Base-by-base conservation (phyloP, 2,329 filamentous ascomycete species). In the Elsinoe necatrix region DNA sequence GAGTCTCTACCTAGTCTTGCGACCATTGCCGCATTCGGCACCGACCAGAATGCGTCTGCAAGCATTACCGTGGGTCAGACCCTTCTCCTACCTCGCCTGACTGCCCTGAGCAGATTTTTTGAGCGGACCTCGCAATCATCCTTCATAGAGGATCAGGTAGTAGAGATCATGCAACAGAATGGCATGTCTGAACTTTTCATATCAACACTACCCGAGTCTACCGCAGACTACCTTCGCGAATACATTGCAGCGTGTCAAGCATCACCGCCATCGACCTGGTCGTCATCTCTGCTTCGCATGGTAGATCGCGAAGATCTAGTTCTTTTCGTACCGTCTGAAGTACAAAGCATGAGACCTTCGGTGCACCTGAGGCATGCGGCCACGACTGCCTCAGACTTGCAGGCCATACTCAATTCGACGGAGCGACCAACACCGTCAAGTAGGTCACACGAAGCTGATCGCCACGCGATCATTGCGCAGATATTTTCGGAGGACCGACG, bases 401-500 rank as follows among this genome's bases (percentile, higher is more conserved):
- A 60, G 31, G 58, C 31, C 8, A 56, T 61, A 14, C 55, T 56
- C 37, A 47, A 48, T 39, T 50, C 48, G 39, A 29, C 59, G 25
- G 48, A 58, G 27, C 23, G 54, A 8, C 16, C 42, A 14, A 79
- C 81, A 43, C 79, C 83, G 0, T 83, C 86, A 56, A 86, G 93
- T 61, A 89, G 89, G 47, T 85, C 86, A 4, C 86, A 89, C 56
- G 91, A 93, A 67, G 86, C 85, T 29, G 89, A 95, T 66, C 62
- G 68, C 23, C 84, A 92, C 68, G 80, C 85, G 8, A 83, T 97
- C 6, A 95, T 93, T 27, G 83, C 85, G 54, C 77, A 93, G 7
- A 85, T 98, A 25, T 98, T 97, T 77, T 85, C 84, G 59, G 90
- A 97, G 62, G 93, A 98, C 66, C 83, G 90, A 59, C 85, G 93